These are phyloP conservation scores for Alternaria hordeiaustralica DNA, from an alignment of 2,329 filamentous ascomycete genomes.

Conservation along the genomic window DNA sequence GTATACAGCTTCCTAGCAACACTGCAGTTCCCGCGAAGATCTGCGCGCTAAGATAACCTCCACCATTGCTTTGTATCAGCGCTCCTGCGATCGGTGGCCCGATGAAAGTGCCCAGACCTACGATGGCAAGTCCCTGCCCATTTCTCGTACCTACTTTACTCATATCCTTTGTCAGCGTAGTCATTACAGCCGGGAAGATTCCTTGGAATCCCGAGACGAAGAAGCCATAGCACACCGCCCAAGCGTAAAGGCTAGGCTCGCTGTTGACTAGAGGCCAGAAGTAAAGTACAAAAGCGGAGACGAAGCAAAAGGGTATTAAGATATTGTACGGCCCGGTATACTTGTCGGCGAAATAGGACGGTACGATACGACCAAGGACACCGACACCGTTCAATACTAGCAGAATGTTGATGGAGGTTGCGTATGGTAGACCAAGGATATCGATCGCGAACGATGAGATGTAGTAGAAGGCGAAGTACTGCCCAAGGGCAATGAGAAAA, in stretches of 20 bases:
- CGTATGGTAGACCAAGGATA: conserved; percentile 56
- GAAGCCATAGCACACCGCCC: conserved; percentile 55
- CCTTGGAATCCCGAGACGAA: conserved; percentile 55
- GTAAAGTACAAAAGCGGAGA: conserved; percentile 59
- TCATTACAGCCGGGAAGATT: conserved; percentile 53
- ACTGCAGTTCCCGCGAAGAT: conserved; percentile 48
- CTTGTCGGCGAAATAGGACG: conserved; percentile 61
- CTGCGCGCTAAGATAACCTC: conserved; percentile 54
- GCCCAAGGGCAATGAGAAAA: conserved; percentile 43
- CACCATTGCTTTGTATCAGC: conserved; percentile 50
- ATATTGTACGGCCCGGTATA: conserved; percentile 63
- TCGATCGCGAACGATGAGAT: conserved; percentile 51
- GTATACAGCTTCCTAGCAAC: conserved; percentile 33
- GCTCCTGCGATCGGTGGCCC: conserved; percentile 57
- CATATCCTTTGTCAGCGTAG: conserved; percentile 55
- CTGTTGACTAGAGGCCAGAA: conserved; percentile 62
- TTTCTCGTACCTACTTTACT: conserved; percentile 55
- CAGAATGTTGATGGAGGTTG: conserved; percentile 61
- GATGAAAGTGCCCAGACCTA: conserved; percentile 54
- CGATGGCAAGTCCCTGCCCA: conserved; percentile 57
- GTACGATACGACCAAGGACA: conserved; percentile 61
- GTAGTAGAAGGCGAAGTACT: conserved; percentile 57
- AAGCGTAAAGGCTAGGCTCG: conserved; percentile 50
- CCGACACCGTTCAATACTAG: conserved; percentile 65
- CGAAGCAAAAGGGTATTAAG: conserved; percentile 58